Percentiles rank a stretch among this genome's conserved stretches.
phyloP scores from a whole-genome alignment of 1,284 basidiomycete genomes.

The Xerocomus cyaneibrunnescens region DNA sequence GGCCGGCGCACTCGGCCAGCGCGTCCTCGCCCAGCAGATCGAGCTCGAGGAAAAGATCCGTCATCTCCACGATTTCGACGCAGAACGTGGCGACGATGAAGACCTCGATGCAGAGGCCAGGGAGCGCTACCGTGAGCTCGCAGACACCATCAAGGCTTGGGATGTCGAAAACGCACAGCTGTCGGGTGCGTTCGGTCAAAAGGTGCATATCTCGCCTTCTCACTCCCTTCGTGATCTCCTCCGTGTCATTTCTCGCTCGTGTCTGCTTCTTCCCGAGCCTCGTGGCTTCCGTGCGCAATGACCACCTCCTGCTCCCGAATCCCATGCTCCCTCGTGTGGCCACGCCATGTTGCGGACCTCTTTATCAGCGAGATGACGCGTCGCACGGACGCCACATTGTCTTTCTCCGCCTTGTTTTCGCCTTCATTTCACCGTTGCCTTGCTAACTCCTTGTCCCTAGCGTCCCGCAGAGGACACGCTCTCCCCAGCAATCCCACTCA shows the following conservation, averaged over 20 bases:
- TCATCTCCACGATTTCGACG: conserved; percentile 70
- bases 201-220: conserved; percentile 46
- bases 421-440: background rate
- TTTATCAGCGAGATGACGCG: background rate
- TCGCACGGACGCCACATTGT: background rate
- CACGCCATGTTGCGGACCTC: background rate
- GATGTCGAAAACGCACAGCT: conserved; percentile 82
- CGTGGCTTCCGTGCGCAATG: conserved; percentile 15
- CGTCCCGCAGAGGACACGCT: conserved; percentile 42
- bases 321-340: background rate
- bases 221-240: background rate
- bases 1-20: conserved; percentile 87
- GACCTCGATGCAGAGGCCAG: conserved; percentile 64
- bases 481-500: conserved; percentile 35
- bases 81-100: conserved; percentile 59
- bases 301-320: background rate
- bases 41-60: conserved; percentile 86
- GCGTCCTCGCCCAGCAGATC: conserved; percentile 87
- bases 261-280: conserved; percentile 20
- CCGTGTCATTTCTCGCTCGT: conserved; percentile 8
- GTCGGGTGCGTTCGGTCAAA: conserved; percentile 66
- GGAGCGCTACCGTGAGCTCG: conserved; percentile 73
- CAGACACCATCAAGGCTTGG: conserved; percentile 76
- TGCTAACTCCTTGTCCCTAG: conserved; percentile 27
- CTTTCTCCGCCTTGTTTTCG: conserved; percentile 3